A percentile compares a stretch with the other conserved stretches of the same genome.
These are phyloP conservation scores for Alternaria consortialis DNA, from an alignment of 2,329 filamentous ascomycete species.

Conservation along the genomic window DNA sequence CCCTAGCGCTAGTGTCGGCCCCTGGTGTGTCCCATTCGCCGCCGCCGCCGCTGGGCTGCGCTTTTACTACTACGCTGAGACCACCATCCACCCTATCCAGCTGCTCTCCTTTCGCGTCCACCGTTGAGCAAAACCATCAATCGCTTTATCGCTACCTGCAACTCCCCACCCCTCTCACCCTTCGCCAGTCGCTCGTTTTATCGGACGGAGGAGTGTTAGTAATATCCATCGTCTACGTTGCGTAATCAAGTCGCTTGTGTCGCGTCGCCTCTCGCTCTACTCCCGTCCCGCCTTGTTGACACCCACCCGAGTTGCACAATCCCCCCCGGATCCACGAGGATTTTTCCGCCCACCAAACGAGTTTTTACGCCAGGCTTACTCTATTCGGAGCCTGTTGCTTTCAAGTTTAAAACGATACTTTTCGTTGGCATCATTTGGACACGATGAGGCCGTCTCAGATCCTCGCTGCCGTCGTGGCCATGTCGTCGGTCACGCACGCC, in stretches of 20 bases:
- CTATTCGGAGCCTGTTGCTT: background rate
- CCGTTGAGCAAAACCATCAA: conserved; percentile 8
- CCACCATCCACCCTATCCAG: conserved; percentile 4
- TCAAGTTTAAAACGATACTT: background rate
- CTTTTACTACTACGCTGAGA: conserved; percentile 10
- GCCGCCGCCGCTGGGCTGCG: conserved; percentile 9
- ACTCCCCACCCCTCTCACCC: conserved; percentile 12
- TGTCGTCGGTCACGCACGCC: conserved; percentile 49
- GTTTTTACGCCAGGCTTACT: conserved; percentile 11
- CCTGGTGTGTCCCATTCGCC: conserved; percentile 11
- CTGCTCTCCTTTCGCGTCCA: conserved; percentile 17
- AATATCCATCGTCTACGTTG: conserved; percentile 12
- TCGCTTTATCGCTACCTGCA: conserved; percentile 29
- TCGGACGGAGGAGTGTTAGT: conserved; percentile 30
- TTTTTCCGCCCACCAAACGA: conserved; percentile 22
- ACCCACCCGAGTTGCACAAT: conserved; percentile 26
- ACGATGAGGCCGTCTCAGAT: conserved; percentile 52
- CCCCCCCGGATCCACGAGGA: conserved; percentile 23
- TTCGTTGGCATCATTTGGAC: conserved; percentile 4
- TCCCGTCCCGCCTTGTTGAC: conserved; percentile 25
- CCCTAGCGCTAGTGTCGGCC: conserved; percentile 9
- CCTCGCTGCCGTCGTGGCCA: conserved; percentile 48
- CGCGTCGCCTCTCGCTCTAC: conserved; percentile 28
- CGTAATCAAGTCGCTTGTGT: conserved; percentile 24
- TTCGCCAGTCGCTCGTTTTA: conserved; percentile 51